phyloP scores from a whole-genome alignment of 805 yeast species.

The Isabelozyma heimii region DNA sequence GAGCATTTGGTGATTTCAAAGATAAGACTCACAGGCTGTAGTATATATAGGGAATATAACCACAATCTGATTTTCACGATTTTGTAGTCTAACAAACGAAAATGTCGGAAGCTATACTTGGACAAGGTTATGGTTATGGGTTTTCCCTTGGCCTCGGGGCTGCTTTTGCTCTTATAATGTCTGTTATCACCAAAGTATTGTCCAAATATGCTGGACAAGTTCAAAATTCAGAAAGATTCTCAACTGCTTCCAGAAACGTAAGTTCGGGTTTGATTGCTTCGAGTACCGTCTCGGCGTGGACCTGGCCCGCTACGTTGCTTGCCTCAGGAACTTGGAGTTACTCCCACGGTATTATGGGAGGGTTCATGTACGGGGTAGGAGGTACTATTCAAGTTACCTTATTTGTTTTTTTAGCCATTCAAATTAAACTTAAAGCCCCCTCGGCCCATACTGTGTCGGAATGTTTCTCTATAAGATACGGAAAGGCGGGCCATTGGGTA shows the following conservation, averaged over 20 bases:
- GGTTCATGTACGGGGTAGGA: slow-evolving; percentile 36
- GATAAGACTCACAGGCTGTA: background rate
- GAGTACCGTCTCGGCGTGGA: slow-evolving; percentile 48
- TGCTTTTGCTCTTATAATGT: slow-evolving; percentile 40
- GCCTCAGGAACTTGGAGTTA: slow-evolving; percentile 38
- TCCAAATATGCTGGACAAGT: slow-evolving; percentile 36
- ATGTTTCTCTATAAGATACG: slow-evolving; percentile 9
- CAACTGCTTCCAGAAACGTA: slow-evolving; percentile 44
- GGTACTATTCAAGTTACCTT: slow-evolving; percentile 16
- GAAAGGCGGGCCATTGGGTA: slow-evolving; percentile 10
- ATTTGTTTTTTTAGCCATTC: slow-evolving; percentile 16
- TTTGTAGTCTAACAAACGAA: background rate
- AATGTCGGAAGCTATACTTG: background rate
- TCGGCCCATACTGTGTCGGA: slow-evolving; percentile 17
- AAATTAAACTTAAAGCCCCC: slow-evolving; percentile 13
- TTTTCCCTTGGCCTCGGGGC: slow-evolving; percentile 46
- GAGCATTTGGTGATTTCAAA: background rate
- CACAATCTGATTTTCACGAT: background rate
- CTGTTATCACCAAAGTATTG: slow-evolving; percentile 26
- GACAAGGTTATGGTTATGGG: slow-evolving; percentile 36
- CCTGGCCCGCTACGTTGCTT: slow-evolving; percentile 35
- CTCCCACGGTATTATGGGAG: slow-evolving; percentile 37
- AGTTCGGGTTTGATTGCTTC: slow-evolving; percentile 42
- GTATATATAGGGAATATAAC: background rate
- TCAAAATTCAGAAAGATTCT: slow-evolving; percentile 42